A percentile compares a stretch with the other conserved stretches of the same genome.
Conservation (phyloP, 768 basidiomycete species). For the Saitozyma podzolica region DNA sequence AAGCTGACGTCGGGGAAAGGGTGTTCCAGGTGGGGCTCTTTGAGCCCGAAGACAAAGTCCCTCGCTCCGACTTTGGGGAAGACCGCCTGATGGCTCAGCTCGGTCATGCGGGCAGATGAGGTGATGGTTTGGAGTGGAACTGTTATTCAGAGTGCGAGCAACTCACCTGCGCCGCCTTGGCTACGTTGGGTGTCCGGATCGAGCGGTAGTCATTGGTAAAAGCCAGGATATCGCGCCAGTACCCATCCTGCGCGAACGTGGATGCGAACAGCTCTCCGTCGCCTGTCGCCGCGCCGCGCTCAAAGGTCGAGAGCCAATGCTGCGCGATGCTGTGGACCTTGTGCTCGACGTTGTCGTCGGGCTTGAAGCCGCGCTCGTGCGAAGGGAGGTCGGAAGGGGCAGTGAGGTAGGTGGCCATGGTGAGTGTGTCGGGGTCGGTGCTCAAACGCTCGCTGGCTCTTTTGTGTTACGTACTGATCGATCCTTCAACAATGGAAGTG, state of each 20-base stretch:
- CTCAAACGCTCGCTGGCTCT: too few species aligned
- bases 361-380: slow-evolving; percentile 32
- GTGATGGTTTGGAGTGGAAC: background rate
- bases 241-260: slow-evolving; percentile 33
- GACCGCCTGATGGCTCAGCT: slow-evolving; percentile 10
- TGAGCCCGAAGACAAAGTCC: slow-evolving; percentile 24
- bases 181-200: slow-evolving; percentile 31
- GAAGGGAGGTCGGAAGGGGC: slow-evolving; percentile 31
- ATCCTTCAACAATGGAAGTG: too few species aligned
- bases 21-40: slow-evolving; percentile 18
- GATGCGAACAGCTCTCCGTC: slow-evolving; percentile 27
- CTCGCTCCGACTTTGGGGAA: slow-evolving; percentile 31
- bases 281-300: slow-evolving; percentile 16
- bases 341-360: slow-evolving; percentile 27
- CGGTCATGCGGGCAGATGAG: background rate
- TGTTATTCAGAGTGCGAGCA: background rate
- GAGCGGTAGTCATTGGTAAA: slow-evolving; percentile 40
- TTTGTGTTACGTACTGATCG: too few species aligned
- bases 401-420: slow-evolving; percentile 13
- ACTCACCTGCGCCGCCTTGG: slow-evolving; percentile 35
- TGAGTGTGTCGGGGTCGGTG: too few species aligned
- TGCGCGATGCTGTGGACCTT: slow-evolving; percentile 34
- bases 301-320: slow-evolving; percentile 34
- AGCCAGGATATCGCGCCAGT: slow-evolving; percentile 30
- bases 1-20: slow-evolving; percentile 39